Base-by-base conservation (phyloP, 2,329 filamentous ascomycete species). In the Cladosporium sp. region DNA sequence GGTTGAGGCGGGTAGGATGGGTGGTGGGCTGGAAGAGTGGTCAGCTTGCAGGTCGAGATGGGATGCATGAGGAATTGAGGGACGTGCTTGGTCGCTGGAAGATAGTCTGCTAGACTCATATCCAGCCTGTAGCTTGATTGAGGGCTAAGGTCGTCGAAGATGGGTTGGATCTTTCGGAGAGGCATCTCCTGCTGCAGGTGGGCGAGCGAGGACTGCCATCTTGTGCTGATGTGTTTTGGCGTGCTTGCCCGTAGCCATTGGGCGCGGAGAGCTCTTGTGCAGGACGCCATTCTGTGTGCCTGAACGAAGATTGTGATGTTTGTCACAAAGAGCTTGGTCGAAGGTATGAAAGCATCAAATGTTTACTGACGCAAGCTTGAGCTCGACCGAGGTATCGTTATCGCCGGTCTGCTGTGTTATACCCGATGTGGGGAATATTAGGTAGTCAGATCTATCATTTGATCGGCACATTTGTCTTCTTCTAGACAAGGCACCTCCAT, bases 91-190 rank as follows among this genome's bases (percentile, higher is more conserved):
- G 64, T 63, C 22, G 62, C 61, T 17, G 76, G 78, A 11, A 88
- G 67, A 56, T 84, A 79, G 64, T 84, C 83, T 50, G 74, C 69
- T 1, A 93, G 80, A 8, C 86, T 82, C 30, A 84, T 76, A 63
- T 81, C 78, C 49, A 96, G 82, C 47, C 90, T 84, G 72, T 86
- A 79, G 0, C 86, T 87, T 28, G 80, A 82, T 58, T 82, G 85
- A 0, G 86, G 83, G 36, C 82, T 80, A 61, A 88, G 73, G 66
- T 83, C 80, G 65, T 87, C 84, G 68, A 79, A 78, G 58, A 78
- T 74, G 49, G 78, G 71, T 1, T 78, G 77, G 49, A 82, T 75
- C 51, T 70, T 72, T 61, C 82, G 81, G 38, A 74, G 68, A 40
- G 76, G 78, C 69, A 86, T 74, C 50, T 74, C 72, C 54, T 70